phyloP scores from a whole-genome alignment of 148 eudicot species.

The Heliamphora exappendiculata region DNA sequence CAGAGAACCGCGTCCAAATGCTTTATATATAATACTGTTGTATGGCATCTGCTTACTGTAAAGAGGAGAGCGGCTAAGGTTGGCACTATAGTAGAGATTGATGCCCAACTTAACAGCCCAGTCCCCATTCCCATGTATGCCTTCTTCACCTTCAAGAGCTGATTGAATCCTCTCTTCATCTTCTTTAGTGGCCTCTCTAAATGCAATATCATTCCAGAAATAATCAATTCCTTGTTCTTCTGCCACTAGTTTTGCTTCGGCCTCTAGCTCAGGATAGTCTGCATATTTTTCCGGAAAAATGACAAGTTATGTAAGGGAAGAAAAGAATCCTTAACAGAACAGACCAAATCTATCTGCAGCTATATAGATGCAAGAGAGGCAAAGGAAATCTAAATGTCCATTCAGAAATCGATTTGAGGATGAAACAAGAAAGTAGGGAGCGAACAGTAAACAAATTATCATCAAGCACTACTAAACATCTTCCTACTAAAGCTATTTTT shows the following conservation, averaged over 20 bases:
- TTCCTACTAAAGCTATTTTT: not conserved
- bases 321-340: not conserved
- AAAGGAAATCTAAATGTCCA: not conserved
- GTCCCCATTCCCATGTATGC: constrained; percentile 71
- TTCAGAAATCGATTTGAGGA: not conserved
- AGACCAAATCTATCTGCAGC: not conserved
- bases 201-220: constrained; percentile 56
- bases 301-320: not conserved
- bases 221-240: constrained; percentile 57
- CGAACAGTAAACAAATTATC: not conserved
- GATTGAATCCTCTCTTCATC: constrained; percentile 60
- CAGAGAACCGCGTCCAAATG: constrained; percentile 60
- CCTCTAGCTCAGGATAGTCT: constrained; percentile 87
- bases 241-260: constrained; percentile 67
- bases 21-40: constrained; percentile 67
- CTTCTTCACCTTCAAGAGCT: constrained; percentile 73
- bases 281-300: constrained; percentile 15
- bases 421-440: not conserved
- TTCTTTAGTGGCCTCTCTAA: constrained; percentile 49
- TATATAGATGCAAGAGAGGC: not conserved
- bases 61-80: constrained; percentile 86
- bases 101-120: constrained; percentile 94
- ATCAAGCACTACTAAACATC: not conserved
- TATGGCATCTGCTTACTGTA: constrained; percentile 95
- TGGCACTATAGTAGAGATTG: constrained; percentile 82